Percentiles rank a stretch among this genome's conserved stretches.
Conservation (phyloP, 129 eudicot genomes). For the Escallonia rubra region DNA sequence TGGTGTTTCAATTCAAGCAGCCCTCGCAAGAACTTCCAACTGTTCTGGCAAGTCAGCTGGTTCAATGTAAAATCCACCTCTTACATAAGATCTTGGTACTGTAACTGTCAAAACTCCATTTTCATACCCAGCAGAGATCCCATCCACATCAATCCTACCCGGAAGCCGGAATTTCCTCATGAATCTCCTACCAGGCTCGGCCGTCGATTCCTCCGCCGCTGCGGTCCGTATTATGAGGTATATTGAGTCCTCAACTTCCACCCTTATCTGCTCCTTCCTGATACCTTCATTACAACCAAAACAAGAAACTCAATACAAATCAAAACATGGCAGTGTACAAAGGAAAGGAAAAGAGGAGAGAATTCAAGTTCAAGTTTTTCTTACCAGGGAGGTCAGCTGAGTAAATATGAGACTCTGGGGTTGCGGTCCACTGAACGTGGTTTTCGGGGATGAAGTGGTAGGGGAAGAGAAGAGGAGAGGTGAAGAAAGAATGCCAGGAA, state of each 20-base stretch:
- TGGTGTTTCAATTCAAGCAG: constrained; percentile 48
- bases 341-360: too few species aligned
- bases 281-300: constrained; percentile 42
- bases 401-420: constrained; percentile 80
- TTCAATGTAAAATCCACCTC: constrained; percentile 60
- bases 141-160: constrained; percentile 53
- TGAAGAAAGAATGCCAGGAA: constrained; percentile 47
- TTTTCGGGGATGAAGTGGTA: constrained; percentile 61
- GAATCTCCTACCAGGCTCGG: constrained; percentile 44
- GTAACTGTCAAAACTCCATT: constrained; percentile 76
- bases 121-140: constrained; percentile 79
- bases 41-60: constrained; percentile 48
- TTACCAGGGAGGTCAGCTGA: constrained; percentile 96
- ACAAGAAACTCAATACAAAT: constrained; percentile 1
- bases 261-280: constrained; percentile 74
- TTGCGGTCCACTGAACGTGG: constrained; percentile 82
- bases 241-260: constrained; percentile 76
- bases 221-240: constrained; percentile 83
- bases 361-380: too few species aligned
- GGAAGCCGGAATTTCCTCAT: constrained; percentile 75
- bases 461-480: constrained; percentile 60
- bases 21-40: constrained; percentile 58
- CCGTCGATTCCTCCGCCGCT: constrained; percentile 32
- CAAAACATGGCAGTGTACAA: not conserved
- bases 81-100: constrained; percentile 62